Conservation (phyloP, 2,329 filamentous ascomycete species). For the Aspergillus sojae region DNA sequence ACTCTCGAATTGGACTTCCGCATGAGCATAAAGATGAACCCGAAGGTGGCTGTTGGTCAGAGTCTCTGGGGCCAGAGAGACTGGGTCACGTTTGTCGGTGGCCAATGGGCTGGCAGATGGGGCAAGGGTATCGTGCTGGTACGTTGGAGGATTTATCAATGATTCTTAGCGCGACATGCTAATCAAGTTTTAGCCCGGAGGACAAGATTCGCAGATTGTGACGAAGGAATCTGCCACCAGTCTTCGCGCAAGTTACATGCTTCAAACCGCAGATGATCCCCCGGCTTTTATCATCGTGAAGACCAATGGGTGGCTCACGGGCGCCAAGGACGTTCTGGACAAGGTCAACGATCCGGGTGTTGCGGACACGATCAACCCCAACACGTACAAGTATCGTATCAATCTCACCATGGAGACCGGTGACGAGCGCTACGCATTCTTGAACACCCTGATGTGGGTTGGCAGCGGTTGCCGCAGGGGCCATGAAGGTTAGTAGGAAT, state of each 20-base stretch:
- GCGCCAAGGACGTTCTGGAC: conserved; percentile 52
- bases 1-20: conserved; percentile 55
- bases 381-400: conserved; percentile 53
- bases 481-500: conserved; percentile 43
- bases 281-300: conserved; percentile 53
- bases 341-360: conserved; percentile 48
- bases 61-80: conserved; percentile 54
- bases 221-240: conserved; percentile 52
- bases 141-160: conserved; percentile 21
- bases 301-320: conserved; percentile 52
- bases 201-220: conserved; percentile 53
- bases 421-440: conserved; percentile 52
- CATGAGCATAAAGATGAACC: conserved; percentile 56
- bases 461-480: conserved; percentile 51
- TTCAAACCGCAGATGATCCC: conserved; percentile 55
- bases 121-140: conserved; percentile 55
- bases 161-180: conserved; percentile 6
- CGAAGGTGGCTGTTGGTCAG: conserved; percentile 50
- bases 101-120: conserved; percentile 56
- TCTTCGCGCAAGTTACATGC: conserved; percentile 48
- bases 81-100: conserved; percentile 55
- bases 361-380: conserved; percentile 51
- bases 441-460: conserved; percentile 55
- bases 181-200: conserved; percentile 44
- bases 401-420: conserved; percentile 53